These are phyloP conservation scores for Spergularia marina DNA, from an alignment of 148 eudicot species.

Conservation along the genomic window DNA sequence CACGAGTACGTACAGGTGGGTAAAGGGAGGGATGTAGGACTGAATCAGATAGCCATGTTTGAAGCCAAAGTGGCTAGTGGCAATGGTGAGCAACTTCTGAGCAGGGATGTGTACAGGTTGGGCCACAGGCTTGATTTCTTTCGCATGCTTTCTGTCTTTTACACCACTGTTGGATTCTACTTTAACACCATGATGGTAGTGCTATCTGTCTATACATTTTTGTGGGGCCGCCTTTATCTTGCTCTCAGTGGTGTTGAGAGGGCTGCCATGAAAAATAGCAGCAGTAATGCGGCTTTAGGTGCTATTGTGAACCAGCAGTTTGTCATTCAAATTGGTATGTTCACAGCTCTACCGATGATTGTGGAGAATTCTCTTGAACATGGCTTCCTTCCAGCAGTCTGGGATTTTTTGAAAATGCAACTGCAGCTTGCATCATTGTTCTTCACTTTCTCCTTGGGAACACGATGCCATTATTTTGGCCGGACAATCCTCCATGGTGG, in stretches of 20 bases:
- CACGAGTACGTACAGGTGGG: conserved; percentile 98
- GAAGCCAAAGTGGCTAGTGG: conserved; percentile 99
- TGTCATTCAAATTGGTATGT: conserved; percentile 73
- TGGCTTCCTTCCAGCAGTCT: conserved; percentile 79
- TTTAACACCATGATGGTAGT: conserved; percentile 83
- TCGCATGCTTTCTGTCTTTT: conserved; percentile 91
- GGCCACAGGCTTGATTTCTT: conserved; percentile 94
- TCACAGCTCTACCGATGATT: conserved; percentile 93
- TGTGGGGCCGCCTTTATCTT: conserved; percentile 94
- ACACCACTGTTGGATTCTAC: conserved; percentile 77
- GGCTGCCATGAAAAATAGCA: conserved; percentile 33
- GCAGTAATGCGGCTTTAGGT: conserved; percentile 65
- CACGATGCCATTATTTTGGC: conserved; percentile 81
- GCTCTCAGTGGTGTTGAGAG: conserved; percentile 84
- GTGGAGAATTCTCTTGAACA: conserved; percentile 93
- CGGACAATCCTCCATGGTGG: conserved; percentile 96
- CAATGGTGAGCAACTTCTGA: conserved; percentile 88
- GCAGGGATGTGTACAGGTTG: conserved; percentile 90
- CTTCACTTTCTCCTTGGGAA: conserved; percentile 85
- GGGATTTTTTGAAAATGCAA: conserved; percentile 91
- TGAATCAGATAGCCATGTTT: conserved; percentile 93
- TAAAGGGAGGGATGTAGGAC: conserved; percentile 94
- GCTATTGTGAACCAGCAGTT: conserved; percentile 88
- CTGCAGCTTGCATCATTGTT: conserved; percentile 75
- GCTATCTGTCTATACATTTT: conserved; percentile 64